Evolutionary conservation across 1,284 basidiomycete species (phyloP).

Genomic region (Ceratobasidium papillatum): DNA sequence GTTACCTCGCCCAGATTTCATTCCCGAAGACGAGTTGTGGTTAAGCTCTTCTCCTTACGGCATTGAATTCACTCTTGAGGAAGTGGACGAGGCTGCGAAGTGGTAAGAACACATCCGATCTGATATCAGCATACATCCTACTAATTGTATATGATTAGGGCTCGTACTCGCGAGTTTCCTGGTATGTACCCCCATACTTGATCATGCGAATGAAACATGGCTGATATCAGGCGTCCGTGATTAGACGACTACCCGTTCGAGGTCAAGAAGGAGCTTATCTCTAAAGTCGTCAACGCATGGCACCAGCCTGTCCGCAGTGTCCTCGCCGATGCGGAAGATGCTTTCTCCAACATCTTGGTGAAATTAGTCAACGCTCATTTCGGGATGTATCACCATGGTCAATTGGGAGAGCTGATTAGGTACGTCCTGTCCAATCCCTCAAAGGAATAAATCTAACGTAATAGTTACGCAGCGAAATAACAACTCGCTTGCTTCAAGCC

Average conservation of each 20-base stretch:
- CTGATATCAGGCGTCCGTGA: not conserved
- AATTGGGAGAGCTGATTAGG: constrained; percentile 59
- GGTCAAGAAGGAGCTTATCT: constrained; percentile 63
- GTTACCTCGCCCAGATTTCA: constrained; percentile 31
- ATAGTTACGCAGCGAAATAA: not conserved
- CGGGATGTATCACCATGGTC: constrained; percentile 60
- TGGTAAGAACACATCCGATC: not conserved
- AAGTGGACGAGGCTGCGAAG: constrained; percentile 13
- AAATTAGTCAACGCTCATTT: constrained; percentile 61
- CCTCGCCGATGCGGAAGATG: constrained; percentile 57
- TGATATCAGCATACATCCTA: not conserved
- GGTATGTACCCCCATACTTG: not conserved
- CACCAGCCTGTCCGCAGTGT: constrained; percentile 57
- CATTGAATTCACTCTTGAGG: constrained; percentile 3
- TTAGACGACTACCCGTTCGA: constrained; percentile 67
- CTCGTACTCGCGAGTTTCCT: constrained; percentile 32
- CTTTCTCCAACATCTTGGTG: constrained; percentile 56
- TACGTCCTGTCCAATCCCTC: not conserved
- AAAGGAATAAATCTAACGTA: constrained; percentile 48
- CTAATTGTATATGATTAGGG: not conserved
- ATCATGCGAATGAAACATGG: not conserved
- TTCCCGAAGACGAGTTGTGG: constrained; percentile 22
- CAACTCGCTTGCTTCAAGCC: not conserved
- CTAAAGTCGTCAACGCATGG: constrained; percentile 61
- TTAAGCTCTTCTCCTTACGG: not conserved